These are phyloP conservation scores for Paraconiothyrium sp. DNA, from an alignment of 2,329 filamentous ascomycete species.

Conservation along the genomic window DNA sequence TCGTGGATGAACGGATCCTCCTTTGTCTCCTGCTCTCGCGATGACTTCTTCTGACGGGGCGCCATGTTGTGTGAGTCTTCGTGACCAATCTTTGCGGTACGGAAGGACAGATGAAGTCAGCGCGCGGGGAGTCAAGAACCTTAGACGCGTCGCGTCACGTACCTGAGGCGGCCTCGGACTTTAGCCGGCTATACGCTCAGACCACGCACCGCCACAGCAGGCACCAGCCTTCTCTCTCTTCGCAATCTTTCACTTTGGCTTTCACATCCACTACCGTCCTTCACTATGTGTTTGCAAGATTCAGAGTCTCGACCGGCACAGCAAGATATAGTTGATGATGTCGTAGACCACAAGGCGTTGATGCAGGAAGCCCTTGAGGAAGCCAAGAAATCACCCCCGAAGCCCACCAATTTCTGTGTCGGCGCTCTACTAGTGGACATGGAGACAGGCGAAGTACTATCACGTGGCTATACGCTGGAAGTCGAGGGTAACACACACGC, in stretches of 20 bases:
- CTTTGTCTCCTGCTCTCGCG: constrained; percentile 10
- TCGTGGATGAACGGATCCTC: constrained; percentile 26
- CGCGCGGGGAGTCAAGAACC: constrained; percentile 18
- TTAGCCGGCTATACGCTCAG: constrained; percentile 25
- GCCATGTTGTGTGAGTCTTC: constrained; percentile 20
- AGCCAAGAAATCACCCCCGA: constrained; percentile 81
- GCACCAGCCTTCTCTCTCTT: constrained; percentile 11
- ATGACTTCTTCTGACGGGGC: constrained; percentile 13
- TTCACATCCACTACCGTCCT: constrained; percentile 5
- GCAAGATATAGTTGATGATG: constrained; percentile 25
- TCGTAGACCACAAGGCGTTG: constrained; percentile 53
- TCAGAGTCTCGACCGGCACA: constrained; percentile 1
- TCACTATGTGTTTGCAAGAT: constrained; percentile 29
- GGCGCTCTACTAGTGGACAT: constrained; percentile 83
- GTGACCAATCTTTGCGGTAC: constrained; percentile 8
- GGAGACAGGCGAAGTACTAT: constrained; percentile 68
- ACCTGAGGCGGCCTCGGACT: constrained; percentile 29
- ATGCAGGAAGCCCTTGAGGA: constrained; percentile 79
- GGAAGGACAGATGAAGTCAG: constrained; percentile 18
- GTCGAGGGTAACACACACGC: constrained; percentile 93
- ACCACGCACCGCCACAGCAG: constrained; percentile 25
- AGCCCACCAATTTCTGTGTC: constrained; percentile 91
- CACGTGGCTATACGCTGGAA: constrained; percentile 91
- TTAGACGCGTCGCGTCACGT: constrained; percentile 35
- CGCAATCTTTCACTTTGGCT: constrained; percentile 19